These are phyloP conservation scores for Leishmania braziliensis DNA, from an alignment of 208 protist species.

Conservation along the genomic window DNA sequence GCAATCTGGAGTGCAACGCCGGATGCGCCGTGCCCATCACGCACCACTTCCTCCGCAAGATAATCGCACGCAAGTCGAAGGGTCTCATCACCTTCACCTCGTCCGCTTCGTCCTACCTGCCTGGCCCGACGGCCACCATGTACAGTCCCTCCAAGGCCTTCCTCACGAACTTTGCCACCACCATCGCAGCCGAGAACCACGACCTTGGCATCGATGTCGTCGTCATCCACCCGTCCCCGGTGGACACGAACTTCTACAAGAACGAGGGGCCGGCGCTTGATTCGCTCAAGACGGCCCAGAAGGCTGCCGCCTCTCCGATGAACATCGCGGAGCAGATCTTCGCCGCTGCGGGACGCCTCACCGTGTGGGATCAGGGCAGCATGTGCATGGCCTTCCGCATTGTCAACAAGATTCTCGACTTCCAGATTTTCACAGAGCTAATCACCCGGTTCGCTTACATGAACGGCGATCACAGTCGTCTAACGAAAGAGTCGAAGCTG, in stretches of 20 bases:
- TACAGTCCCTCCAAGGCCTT: slow-evolving; percentile 95
- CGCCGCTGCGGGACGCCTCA: slow-evolving; percentile 77
- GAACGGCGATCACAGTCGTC: slow-evolving; percentile 71
- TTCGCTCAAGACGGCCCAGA: slow-evolving; percentile 76
- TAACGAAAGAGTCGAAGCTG: slow-evolving; percentile 56
- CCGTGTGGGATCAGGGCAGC: slow-evolving; percentile 84
- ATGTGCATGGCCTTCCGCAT: slow-evolving; percentile 72
- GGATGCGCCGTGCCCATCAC: slow-evolving; percentile 86
- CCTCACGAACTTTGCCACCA: slow-evolving; percentile 84
- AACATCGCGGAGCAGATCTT: slow-evolving; percentile 88
- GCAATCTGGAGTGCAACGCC: slow-evolving; percentile 93
- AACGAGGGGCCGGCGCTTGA: slow-evolving; percentile 75
- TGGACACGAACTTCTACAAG: slow-evolving; percentile 92
- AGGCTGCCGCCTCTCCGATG: slow-evolving; percentile 66
- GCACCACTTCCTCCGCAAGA: slow-evolving; percentile 85
- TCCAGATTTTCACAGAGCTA: slow-evolving; percentile 82
- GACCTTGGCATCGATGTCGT: slow-evolving; percentile 86
- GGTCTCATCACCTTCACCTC: slow-evolving; percentile 93
- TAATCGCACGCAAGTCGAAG: slow-evolving; percentile 74
- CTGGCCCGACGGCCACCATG: slow-evolving; percentile 84
- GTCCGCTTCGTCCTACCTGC: slow-evolving; percentile 78
- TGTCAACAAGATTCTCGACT: slow-evolving; percentile 85
- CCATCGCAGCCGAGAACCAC: slow-evolving; percentile 80
- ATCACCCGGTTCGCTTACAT: slow-evolving; percentile 77
- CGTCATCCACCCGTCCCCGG: slow-evolving; percentile 87